Conservation (phyloP, 441 rosid species). For the Populus hybrid region DNA sequence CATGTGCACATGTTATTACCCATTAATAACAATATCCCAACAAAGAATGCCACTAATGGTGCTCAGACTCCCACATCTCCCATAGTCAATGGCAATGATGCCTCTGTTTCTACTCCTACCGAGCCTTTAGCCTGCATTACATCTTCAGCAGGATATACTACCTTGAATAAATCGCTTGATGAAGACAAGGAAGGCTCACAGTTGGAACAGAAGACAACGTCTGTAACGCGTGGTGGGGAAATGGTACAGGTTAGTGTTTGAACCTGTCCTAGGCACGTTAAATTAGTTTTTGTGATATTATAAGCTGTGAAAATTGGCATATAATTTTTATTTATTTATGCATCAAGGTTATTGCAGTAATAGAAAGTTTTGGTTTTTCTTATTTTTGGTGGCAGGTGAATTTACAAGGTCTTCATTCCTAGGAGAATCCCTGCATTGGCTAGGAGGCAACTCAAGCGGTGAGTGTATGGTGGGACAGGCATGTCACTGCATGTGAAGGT, state of each 20-base stretch:
- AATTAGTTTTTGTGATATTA: background rate
- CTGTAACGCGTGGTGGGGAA: constrained; percentile 86
- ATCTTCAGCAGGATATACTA: constrained; percentile 23
- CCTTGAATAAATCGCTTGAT: constrained; percentile 30
- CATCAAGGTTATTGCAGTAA: background rate
- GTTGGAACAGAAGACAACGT: constrained; percentile 75
- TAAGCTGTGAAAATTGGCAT: background rate
- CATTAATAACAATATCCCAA: no score
- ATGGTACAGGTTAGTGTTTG: constrained; percentile 58
- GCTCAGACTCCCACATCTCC: constrained; percentile 16
- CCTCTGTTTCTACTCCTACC: constrained; percentile 9
- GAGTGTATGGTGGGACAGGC: constrained; percentile 27
- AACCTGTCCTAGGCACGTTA: constrained; percentile 7
- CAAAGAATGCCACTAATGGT: constrained; percentile 8
- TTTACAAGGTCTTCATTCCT: constrained; percentile 82
- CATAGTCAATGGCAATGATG: constrained; percentile 22
- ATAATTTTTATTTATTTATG: no score
- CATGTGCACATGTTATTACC: no score
- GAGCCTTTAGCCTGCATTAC: constrained; percentile 30
- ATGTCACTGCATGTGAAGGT: background rate
- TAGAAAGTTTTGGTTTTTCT: background rate
- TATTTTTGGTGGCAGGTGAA: constrained; percentile 48
- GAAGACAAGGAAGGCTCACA: constrained; percentile 42
- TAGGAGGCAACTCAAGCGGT: constrained; percentile 64
- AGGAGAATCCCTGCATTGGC: constrained; percentile 69